Conservation (phyloP, 2,329 filamentous ascomycete genomes). For the Ophiostoma himal-ulmi region DNA sequence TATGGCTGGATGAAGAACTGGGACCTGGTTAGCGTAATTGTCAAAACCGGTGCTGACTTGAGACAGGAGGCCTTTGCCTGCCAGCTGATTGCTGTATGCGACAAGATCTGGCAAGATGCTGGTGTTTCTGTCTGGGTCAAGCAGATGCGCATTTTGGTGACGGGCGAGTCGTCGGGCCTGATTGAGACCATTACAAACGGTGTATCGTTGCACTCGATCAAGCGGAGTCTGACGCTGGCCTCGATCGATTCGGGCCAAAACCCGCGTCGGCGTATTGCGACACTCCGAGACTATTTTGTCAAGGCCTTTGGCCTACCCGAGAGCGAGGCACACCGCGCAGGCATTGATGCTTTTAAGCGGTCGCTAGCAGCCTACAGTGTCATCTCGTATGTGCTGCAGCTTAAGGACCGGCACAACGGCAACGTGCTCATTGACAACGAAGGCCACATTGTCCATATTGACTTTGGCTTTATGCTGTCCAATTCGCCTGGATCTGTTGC, state of each 20-base stretch:
- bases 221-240: slow-evolving; percentile 71
- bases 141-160: slow-evolving; percentile 79
- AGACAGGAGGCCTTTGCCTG: slow-evolving; percentile 83
- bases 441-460: slow-evolving; percentile 81
- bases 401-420: slow-evolving; percentile 82
- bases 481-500: slow-evolving; percentile 80
- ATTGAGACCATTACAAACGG: slow-evolving; percentile 87
- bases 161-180: slow-evolving; percentile 74
- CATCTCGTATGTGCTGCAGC: slow-evolving; percentile 74
- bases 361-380: slow-evolving; percentile 82
- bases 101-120: slow-evolving; percentile 74
- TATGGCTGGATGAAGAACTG: slow-evolving; percentile 89
- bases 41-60: slow-evolving; percentile 78
- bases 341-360: slow-evolving; percentile 71
- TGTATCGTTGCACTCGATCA: slow-evolving; percentile 78
- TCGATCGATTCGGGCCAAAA: slow-evolving; percentile 68
- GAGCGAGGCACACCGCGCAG: slow-evolving; percentile 62
- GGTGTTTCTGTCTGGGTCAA: slow-evolving; percentile 79
- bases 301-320: slow-evolving; percentile 71
- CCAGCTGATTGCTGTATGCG: slow-evolving; percentile 74
- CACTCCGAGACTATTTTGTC: slow-evolving; percentile 72
- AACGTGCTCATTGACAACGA: slow-evolving; percentile 82
- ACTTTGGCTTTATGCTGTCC: slow-evolving; percentile 85
- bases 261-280: slow-evolving; percentile 69
- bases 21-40: slow-evolving; percentile 80